Base-by-base conservation (phyloP, 345 rosid species). In the Gossypium stocksii region DNA sequence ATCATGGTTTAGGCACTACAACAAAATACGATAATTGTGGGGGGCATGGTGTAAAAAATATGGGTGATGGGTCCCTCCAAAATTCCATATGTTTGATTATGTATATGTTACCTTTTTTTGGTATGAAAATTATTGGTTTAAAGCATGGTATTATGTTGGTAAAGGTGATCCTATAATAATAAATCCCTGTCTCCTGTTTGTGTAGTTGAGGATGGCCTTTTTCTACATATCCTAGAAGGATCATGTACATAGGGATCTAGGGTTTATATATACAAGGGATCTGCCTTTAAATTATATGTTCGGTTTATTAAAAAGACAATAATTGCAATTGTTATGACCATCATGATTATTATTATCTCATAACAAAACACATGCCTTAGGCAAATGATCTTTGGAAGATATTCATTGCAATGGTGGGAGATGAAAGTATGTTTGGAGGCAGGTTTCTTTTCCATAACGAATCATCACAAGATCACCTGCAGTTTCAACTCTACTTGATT, bases 131-230 rank as follows among this genome's bases (percentile, higher is more conserved):
- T 15, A 63, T 22, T 70, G 20, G 71, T 43, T 57, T 17, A 66
- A 65, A 76, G 61, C 62, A 67, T 58, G 51, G 59, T 77, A 51
- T 16, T 71, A 34, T 71, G 87, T 75, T 78, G 86, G 82, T 74
- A 85, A 88, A 86, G 82, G 81, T 58, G 66, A 83, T 82, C 63
- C 43, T 29, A 77, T 44, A 76, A 83, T 82, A 77, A 85, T 86
- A 71, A 46, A 61, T 57, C 58, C 58, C 19, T 83, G 84, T 83
- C 91, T 63, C 82, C 76, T 38, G 77, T 73, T 82, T 77, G 66
- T 60, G 59, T 70, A 72, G 38, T n/a, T 20, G 17, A 65, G 71
- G 66, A 49, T 41, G 69, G 49, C 49, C 19, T 14, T 46, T 52
- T 52, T 16, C 57, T 52, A 52, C 19, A 52, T 52, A 17, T 52